Evolutionary conservation across 129 eudicot species (phyloP).

Genomic region (Tanacetum coccineum): DNA sequence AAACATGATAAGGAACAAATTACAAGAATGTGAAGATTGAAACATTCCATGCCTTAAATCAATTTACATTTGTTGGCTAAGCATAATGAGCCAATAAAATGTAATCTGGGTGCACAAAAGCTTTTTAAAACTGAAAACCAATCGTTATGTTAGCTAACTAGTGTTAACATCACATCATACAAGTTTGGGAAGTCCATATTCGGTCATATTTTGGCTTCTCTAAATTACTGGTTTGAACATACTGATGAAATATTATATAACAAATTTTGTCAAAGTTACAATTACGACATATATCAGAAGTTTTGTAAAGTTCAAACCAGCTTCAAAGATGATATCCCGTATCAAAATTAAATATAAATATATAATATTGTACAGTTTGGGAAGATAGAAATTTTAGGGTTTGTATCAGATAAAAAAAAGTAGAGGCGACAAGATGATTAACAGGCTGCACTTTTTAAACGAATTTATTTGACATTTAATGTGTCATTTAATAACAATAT

Average conservation of each 20-base stretch:
- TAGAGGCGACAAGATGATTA: no score
- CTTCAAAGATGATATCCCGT: conserved; percentile 2
- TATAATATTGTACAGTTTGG: not conserved
- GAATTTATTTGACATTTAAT: no score
- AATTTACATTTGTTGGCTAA: not conserved
- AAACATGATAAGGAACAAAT: conserved; percentile 14
- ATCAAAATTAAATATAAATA: not conserved
- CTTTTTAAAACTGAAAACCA: not conserved
- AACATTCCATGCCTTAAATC: not conserved
- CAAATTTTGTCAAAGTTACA: conserved; percentile 11
- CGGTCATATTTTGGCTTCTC: conserved; percentile 17
- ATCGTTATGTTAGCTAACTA: conserved; percentile 12
- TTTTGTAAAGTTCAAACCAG: conserved; percentile 15
- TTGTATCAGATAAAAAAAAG: not conserved
- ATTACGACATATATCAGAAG: not conserved
- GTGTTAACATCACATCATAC: conserved; percentile 17
- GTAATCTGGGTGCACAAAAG: not conserved
- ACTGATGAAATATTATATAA: conserved; percentile 13
- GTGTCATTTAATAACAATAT: no score
- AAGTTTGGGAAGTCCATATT: conserved; percentile 11
- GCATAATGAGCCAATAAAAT: not conserved
- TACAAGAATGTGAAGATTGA: conserved; percentile 19
- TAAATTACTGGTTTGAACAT: conserved; percentile 1
- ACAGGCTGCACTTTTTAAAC: no score
- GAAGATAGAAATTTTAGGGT: not conserved